Evolutionary conservation across 1,284 basidiomycete genomes (phyloP).

Genomic region (Puccinia brachypodii): DNA sequence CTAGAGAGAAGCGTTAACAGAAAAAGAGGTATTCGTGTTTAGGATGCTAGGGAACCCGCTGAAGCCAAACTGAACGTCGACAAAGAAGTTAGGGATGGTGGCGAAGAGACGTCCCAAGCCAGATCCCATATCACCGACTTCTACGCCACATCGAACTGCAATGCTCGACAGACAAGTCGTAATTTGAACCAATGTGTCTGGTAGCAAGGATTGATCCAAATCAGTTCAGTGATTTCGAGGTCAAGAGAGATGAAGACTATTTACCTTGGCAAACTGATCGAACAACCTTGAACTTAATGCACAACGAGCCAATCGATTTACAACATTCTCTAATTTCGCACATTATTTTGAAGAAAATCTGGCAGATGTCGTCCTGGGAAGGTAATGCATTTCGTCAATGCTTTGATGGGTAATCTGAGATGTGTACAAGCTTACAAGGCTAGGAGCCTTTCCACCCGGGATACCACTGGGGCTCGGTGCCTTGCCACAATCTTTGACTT

Average conservation of each 20-base stretch:
- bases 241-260: neutral
- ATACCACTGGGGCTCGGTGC: conserved; percentile 1
- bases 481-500: conserved; percentile 4
- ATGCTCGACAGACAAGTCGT: neutral
- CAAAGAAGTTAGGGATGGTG: neutral
- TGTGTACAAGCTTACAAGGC: neutral
- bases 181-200: conserved; percentile 18
- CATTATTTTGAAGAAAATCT: conserved; percentile 10
- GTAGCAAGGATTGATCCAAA: no score
- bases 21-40: neutral
- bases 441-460: neutral
- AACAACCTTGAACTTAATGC: neutral
- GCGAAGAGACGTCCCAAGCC: neutral
- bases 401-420: no score
- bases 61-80: neutral
- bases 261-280: conserved; percentile 14
- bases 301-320: neutral
- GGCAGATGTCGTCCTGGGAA: conserved; percentile 16
- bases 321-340: conserved; percentile 10
- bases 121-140: neutral
- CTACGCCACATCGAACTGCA: neutral
- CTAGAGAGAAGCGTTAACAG: neutral
- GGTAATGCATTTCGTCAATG: no score
- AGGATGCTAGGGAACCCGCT: neutral
- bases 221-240: neutral